A percentile compares a stretch with the other conserved stretches of the same genome.
phyloP scores from a whole-genome alignment of 768 basidiomycete genomes.

The Leccinum longicurvipes region DNA sequence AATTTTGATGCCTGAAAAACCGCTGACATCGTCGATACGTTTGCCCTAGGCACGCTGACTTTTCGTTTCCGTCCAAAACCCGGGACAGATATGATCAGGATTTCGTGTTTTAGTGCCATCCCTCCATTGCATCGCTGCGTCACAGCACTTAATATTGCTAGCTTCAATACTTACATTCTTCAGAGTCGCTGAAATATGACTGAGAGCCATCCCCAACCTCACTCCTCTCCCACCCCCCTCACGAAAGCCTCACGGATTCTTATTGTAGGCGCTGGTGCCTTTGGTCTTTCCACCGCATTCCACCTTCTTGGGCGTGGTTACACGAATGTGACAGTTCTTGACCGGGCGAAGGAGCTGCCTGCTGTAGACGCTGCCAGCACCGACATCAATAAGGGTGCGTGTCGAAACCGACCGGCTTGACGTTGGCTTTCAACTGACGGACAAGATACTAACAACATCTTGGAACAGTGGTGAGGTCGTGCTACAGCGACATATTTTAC shows the following conservation, averaged over 20 bases:
- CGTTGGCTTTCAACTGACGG: not conserved
- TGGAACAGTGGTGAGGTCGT: constrained; percentile 66
- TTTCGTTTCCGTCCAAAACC: not conserved
- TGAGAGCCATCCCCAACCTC: not conserved
- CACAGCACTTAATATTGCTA: not conserved
- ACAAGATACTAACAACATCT: not conserved
- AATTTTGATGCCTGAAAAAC: not conserved
- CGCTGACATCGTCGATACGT: not conserved
- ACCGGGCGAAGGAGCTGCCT: constrained; percentile 64
- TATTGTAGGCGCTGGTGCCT: constrained; percentile 80
- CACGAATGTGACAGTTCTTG: constrained; percentile 68
- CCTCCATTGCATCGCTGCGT: not conserved
- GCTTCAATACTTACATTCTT: not conserved
- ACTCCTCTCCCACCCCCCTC: not conserved
- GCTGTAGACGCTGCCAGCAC: constrained; percentile 79
- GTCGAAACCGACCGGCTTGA: not conserved
- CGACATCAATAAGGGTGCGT: constrained; percentile 42
- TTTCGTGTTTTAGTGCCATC: not conserved
- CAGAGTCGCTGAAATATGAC: constrained; percentile 2
- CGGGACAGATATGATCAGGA: not conserved
- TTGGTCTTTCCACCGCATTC: constrained; percentile 84
- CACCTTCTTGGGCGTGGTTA: constrained; percentile 73
- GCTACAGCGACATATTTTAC: constrained; percentile 70
- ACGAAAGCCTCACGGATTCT: constrained; percentile 32
- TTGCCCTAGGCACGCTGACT: not conserved